Evolutionary conservation across 306 rosid species (phyloP), one percentile per base, ranked within the genome.

Genomic region (Castanea mollissima): DNA sequence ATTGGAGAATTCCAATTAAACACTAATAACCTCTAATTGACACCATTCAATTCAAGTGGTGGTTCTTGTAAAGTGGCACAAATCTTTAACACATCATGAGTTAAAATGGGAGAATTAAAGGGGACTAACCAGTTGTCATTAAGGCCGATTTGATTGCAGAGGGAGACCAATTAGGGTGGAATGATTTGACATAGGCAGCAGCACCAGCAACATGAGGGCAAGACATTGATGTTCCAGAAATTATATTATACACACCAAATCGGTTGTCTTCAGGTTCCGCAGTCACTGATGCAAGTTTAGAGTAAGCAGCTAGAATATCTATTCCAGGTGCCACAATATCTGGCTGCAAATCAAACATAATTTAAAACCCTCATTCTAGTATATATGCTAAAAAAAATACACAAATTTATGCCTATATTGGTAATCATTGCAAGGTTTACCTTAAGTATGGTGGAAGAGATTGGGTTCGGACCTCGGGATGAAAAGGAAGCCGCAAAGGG

Each of bases 201-300:
- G 96, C 87, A 0, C 90, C 96, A 1, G 79, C 20, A 20, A 64
- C 98, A 74, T 93, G 98, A 14, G 97, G 97, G 81, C 92, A 90
- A 4, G 98, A 62, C 97, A 93, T 93, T 21, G 97, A 93, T 58
- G 98, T 94, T 78, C 98, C 97, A 56, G 97, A 91, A 3, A 90
- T 0, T 38, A 91, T 85, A 32, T 90, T 90, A 67, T 82, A 93
- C 38, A 86, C 65, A 0, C 49, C 46, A 49, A 78, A 51, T 23
- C 91, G 86, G 11, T 2, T 21, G 86, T 94, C 96, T 4, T 69
- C 59, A 1, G 76, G 29, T 38, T 74, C 71, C 27, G 91, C 89
- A 20, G 89, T 71, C 44, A 87, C 0, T 13, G 89, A 69, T 65
- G 82, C 35, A 52, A 86, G 12, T 74, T 87, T 79, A 75, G 96